phyloP scores from a whole-genome alignment of 2,329 filamentous ascomycete genomes.

The Alternaria arborescens region DNA sequence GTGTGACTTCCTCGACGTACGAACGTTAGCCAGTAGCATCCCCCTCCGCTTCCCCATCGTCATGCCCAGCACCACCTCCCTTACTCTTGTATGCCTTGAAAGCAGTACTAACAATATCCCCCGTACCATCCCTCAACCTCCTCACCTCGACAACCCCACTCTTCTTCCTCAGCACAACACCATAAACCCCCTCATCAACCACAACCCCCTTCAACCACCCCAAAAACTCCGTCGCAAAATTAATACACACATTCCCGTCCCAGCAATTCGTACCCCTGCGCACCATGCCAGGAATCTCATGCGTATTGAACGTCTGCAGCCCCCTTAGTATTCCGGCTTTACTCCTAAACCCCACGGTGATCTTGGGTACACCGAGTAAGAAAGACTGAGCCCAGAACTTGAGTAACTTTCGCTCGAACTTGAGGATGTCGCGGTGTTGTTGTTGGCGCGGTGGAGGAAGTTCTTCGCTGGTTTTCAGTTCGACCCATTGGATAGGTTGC shows the following conservation, averaged over 20 bases:
- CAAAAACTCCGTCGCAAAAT: slow-evolving; percentile 81
- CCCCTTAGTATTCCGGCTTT: slow-evolving; percentile 74
- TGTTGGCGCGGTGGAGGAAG: slow-evolving; percentile 58
- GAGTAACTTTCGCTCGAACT: slow-evolving; percentile 88
- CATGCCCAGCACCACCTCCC: not conserved
- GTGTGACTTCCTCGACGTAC: not conserved
- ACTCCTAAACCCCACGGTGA: slow-evolving; percentile 88
- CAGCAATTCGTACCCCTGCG: slow-evolving; percentile 74
- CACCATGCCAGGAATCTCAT: slow-evolving; percentile 78
- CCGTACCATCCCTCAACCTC: slow-evolving; percentile 77
- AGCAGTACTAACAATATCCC: slow-evolving; percentile 76
- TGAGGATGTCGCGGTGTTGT: slow-evolving; percentile 72
- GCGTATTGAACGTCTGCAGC: slow-evolving; percentile 82
- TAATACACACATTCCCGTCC: slow-evolving; percentile 94
- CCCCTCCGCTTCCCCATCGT: not conserved
- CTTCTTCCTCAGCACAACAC: slow-evolving; percentile 72
- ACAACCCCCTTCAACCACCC: slow-evolving; percentile 75
- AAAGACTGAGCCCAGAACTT: slow-evolving; percentile 99
- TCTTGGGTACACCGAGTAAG: slow-evolving; percentile 87
- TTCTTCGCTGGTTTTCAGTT: slow-evolving; percentile 88
- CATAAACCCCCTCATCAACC: slow-evolving; percentile 77
- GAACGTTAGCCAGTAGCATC: not conserved
- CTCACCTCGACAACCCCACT: slow-evolving; percentile 75
- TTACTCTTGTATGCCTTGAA: slow-evolving; percentile 73
- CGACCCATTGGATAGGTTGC: slow-evolving; percentile 81